Percentiles rank a stretch among this genome's conserved stretches.
These are phyloP conservation scores for Penstemon newberryi DNA, from an alignment of 257 asterid genomes.

Conservation along the genomic window DNA sequence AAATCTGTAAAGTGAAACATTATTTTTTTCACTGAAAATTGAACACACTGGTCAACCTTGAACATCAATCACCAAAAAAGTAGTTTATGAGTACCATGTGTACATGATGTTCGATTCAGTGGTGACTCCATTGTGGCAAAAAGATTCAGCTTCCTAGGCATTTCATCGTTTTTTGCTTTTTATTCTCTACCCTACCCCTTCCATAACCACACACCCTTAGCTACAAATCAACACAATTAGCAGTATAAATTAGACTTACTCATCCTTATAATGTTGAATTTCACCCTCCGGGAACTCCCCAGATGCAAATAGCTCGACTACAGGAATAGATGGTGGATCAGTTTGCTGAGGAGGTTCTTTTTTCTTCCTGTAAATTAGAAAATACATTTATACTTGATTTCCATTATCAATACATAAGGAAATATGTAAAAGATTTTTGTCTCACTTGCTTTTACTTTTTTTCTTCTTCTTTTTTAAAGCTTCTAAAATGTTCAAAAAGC, in stretches of 20 bases:
- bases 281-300: constrained; percentile 99
- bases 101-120: no score
- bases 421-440: constrained; percentile 6
- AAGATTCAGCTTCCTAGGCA: no score
- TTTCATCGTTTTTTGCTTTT: no score
- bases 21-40: no score
- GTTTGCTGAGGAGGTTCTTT: constrained; percentile 77
- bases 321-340: constrained; percentile 89
- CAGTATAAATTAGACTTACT: constrained; percentile 49
- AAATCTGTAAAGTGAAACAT: no score
- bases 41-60: no score
- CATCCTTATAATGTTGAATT: constrained; percentile 91
- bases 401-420: constrained; percentile 1
- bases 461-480: constrained; percentile 93
- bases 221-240: no score
- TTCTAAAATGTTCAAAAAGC: constrained; percentile 43
- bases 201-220: not conserved
- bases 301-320: constrained; percentile 71
- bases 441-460: constrained; percentile 95
- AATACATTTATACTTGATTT: constrained; percentile 8
- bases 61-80: no score
- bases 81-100: no score
- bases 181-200: not conserved
- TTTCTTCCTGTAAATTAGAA: constrained; percentile 65
- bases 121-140: no score